These are phyloP conservation scores for Termitomyces titanicus DNA, from an alignment of 768 basidiomycete species.

Conservation along the genomic window DNA sequence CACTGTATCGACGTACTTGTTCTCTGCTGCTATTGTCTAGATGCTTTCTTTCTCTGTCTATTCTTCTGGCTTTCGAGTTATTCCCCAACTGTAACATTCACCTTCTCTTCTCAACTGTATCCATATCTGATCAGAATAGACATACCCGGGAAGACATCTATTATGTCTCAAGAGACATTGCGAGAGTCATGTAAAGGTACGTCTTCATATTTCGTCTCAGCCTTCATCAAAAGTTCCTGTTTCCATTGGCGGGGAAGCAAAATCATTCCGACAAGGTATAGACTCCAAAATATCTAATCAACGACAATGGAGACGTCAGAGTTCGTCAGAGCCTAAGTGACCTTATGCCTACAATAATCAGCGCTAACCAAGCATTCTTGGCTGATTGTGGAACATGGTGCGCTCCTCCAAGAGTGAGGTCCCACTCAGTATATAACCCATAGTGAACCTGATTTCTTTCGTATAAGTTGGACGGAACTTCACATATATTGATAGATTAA, in stretches of 20 bases:
- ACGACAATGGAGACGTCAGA: background rate
- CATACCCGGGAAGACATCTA: background rate
- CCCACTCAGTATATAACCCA: slow-evolving; percentile 48
- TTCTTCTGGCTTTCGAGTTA: slow-evolving; percentile 15
- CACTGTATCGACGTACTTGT: slow-evolving; percentile 15
- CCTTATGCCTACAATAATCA: slow-evolving; percentile 31
- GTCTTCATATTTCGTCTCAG: slow-evolving; percentile 16
- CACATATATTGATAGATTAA: slow-evolving; percentile 14
- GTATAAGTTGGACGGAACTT: background rate
- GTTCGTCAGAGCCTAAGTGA: background rate
- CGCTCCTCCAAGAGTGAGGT: slow-evolving; percentile 24
- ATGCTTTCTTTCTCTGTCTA: slow-evolving; percentile 8
- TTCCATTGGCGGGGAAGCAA: slow-evolving; percentile 43
- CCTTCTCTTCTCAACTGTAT: slow-evolving; percentile 17
- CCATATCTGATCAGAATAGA: slow-evolving; percentile 11
- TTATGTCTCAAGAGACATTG: background rate
- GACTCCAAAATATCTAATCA: slow-evolving; percentile 42
- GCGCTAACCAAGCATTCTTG: slow-evolving; percentile 44
- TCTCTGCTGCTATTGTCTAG: slow-evolving; percentile 11
- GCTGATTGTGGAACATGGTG: slow-evolving; percentile 35
- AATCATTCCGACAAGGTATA: slow-evolving; percentile 38
- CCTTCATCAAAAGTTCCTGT: slow-evolving; percentile 31
- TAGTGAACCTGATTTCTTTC: slow-evolving; percentile 36
- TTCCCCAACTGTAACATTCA: slow-evolving; percentile 6
- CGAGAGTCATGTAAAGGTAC: slow-evolving; percentile 1